These are phyloP conservation scores for Pelargonium hybrid DNA, from an alignment of 441 rosid species.

Conservation along the genomic window DNA sequence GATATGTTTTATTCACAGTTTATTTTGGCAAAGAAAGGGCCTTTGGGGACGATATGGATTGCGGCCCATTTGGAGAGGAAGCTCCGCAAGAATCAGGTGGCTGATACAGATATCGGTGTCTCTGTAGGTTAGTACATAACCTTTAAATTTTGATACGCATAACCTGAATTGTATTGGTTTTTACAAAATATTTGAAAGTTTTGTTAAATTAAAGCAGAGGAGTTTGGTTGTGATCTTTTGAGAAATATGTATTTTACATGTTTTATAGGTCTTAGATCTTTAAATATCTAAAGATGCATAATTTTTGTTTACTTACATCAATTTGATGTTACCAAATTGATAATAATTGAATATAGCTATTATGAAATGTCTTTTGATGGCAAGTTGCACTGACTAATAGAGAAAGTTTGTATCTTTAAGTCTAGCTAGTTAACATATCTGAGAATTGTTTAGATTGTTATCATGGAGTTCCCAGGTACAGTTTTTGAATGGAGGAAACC, in stretches of 20 bases:
- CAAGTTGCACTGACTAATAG: neutral
- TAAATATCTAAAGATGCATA: neutral
- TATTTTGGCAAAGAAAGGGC: conserved; percentile 99
- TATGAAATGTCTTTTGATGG: neutral
- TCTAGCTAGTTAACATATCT: neutral
- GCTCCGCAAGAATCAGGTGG: conserved; percentile 98
- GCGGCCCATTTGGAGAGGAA: conserved; percentile 99
- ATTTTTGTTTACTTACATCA: neutral
- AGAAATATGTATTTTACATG: neutral
- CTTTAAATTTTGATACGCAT: neutral
- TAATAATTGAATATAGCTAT: neutral
- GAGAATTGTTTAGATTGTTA: neutral
- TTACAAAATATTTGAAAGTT: neutral
- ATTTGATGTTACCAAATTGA: neutral
- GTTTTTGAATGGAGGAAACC: neutral
- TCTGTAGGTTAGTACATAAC: conserved; percentile 70
- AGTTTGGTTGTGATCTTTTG: neutral
- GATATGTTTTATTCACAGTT: conserved; percentile 97
- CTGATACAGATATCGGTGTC: conserved; percentile 95
- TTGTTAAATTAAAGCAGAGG: neutral
- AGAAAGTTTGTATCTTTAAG: neutral
- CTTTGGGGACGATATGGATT: conserved; percentile 98
- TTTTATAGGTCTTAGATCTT: neutral
- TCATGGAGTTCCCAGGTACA: neutral
- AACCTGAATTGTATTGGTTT: neutral